Base-by-base conservation (phyloP, 2,329 filamentous ascomycete genomes). In the Zarea fungicola region DNA sequence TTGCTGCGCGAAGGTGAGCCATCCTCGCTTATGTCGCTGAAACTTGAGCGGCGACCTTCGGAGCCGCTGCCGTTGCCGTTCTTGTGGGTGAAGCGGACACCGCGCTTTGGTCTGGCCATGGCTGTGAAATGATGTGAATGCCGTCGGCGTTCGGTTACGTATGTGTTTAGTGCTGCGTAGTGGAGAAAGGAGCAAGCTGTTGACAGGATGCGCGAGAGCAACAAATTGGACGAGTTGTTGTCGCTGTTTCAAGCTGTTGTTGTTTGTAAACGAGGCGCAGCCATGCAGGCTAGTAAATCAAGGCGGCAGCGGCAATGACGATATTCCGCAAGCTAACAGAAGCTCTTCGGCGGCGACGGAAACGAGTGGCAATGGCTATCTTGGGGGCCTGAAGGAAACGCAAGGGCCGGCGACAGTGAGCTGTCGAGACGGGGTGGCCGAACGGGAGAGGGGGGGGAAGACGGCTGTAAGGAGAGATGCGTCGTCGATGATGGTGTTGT, bases 11-110 rank as follows among this genome's bases (percentile, higher is more conserved):
- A 60, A 22, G 66, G 61, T 11, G 66, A 67, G 18, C 67, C 67
- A 52, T 69, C 68, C 59, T 86, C 84, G 63, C 82, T 86, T 60
- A 75, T 75, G 56, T 87, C 85, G 57, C 84, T 87, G 67, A 88
- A 82, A 74, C 84, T 87, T 50, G 79, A 77, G 58, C 85, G 82
- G 57, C 82, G 76, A 43, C 80, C 76, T 11, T 85, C 75, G 52
- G 63, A 57, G 51, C 61, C 62, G 50, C 59, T 62, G 50, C 72
- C 72, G 54, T 79, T 77, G 56, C 65, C 62, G 58, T 71, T 71
- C 64, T 72, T 75, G 58, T 72, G 69, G 57, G 75, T 75, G 64
- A 80, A 80, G 55, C 75, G 73, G 52, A 80, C 77, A 60, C 76
- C 77, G 63, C 76, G 73, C 63, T 66, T 69, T 54, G 67, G 61